Conservation (phyloP, 768 basidiomycete genomes). For the Chalciporus sphaerocephalus region DNA sequence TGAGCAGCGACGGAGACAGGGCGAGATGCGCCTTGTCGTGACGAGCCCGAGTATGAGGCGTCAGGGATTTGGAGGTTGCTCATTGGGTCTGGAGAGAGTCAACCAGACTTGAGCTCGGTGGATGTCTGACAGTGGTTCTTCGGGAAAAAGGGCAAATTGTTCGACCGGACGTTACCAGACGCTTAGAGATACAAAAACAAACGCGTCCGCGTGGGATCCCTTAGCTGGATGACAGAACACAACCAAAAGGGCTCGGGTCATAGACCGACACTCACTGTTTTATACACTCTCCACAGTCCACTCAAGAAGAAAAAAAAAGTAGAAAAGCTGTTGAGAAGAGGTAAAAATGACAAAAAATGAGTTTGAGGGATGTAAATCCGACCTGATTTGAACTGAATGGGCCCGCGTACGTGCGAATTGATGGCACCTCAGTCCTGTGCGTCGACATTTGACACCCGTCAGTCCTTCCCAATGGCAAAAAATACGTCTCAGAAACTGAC, state of each 20-base stretch:
- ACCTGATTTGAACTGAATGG: conserved; percentile 11
- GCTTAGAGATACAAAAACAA: conserved; percentile 20
- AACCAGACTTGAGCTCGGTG: conserved; percentile 3
- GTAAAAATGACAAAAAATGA: conserved; percentile 14
- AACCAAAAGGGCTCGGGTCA: conserved; percentile 9
- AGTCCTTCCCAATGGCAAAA: not conserved
- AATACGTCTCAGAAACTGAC: conserved; percentile 2
- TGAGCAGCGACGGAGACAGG: conserved; percentile 59
- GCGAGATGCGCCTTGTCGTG: conserved; percentile 41
- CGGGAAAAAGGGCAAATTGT: conserved; percentile 8
- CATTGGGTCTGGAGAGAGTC: conserved; percentile 16
- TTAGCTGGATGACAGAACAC: conserved; percentile 15
- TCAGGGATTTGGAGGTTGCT: conserved; percentile 44
- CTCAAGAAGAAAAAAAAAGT: not conserved
- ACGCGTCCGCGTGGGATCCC: conserved; percentile 17
- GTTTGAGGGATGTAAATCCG: conserved; percentile 14
- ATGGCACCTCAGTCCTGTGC: conserved; percentile 19
- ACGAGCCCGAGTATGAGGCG: conserved; percentile 40
- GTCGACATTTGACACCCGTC: conserved; percentile 8
- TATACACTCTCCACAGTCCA: not conserved
- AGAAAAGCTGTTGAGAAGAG: conserved; percentile 1
- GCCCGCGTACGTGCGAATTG: conserved; percentile 28
- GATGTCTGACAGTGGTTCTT: not conserved
- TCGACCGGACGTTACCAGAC: conserved; percentile 6
- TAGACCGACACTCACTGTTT: conserved; percentile 14